Base-by-base conservation (phyloP, 106 monocot genomes). In the Agapanthus africanus region DNA sequence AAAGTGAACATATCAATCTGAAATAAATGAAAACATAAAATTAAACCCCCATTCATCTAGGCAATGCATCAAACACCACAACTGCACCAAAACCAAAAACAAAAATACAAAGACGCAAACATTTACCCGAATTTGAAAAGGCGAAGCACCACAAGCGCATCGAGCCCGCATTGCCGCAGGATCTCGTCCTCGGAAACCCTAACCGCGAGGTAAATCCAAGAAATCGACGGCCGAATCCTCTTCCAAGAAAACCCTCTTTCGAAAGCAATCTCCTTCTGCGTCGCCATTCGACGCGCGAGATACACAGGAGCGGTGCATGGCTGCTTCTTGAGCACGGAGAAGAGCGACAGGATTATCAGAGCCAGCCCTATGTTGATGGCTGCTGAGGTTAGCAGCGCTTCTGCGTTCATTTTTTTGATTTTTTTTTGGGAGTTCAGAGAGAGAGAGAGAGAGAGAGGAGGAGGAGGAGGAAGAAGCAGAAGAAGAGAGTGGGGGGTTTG, bases 291-390 rank as follows among this genome's bases (percentile, higher is more conserved):
- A 23, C 84, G 78, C 21, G 84, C 32, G 52, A 72, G 73, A 81
- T 87, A 91, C 21, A 91, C 84, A 0, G 84, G 79, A 10, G 87
- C 78, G 49, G 62, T 81, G 34, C 60, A 47, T 4, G 81, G 87
- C 74, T 87, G 90, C 62, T 83, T 82, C 72, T 90, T 90, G 21
- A 90, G 64, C 14, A 90, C 73, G 37, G 87, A 87, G 83, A 90
- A 90, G 62, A 90, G 83, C 15, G 81, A 76, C 37, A 90, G 83
- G 57, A 81, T 47, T 42, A 90, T 68, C 28, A 84, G 34, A 38
- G 87, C 87, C 27, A 87, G 72, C 15, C 87, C 87, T 27, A 90
- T 84, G 79, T 87, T 90, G 34, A 87, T 83, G 28, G 31, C 83
- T 59, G 81, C 90, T 63, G 90, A 90, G 11, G 87, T 87, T 11